Percentiles rank a stretch among this genome's conserved stretches.
Conservation (phyloP, 1,284 basidiomycete species). For the Trichosporon asahii region DNA sequence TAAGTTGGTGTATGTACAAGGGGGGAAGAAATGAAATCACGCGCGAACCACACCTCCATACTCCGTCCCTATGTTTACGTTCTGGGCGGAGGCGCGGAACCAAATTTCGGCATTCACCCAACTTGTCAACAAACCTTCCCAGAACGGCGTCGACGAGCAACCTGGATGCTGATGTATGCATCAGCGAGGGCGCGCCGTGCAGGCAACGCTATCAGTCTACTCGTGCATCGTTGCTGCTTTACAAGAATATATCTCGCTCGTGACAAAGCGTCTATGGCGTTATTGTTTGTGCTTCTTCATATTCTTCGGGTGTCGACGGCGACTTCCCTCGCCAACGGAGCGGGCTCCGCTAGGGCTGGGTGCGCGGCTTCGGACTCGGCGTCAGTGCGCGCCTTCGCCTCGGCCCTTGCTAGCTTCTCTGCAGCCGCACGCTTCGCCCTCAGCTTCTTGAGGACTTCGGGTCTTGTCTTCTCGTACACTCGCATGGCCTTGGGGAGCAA, state of each 20-base stretch:
- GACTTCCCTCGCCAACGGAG: neutral
- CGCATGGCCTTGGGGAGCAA: neutral
- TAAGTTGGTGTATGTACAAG: neutral
- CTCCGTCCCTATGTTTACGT: neutral
- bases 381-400: neutral
- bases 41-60: neutral
- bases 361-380: neutral
- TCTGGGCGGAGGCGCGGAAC: neutral
- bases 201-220: neutral
- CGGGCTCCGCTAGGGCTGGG: neutral
- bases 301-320: neutral
- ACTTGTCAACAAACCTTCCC: neutral
- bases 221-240: neutral
- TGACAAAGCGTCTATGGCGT: neutral
- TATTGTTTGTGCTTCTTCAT: neutral
- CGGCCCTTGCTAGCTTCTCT: neutral
- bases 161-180: neutral
- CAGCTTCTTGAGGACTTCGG: neutral
- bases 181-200: neutral
- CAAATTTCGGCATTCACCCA: neutral
- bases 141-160: neutral
- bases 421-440: neutral
- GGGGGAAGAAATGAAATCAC: conserved; percentile 8
- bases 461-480: neutral
- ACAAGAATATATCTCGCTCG: neutral